Conservation (phyloP, 139 green algal genomes). For the Penium margaritaceum region DNA sequence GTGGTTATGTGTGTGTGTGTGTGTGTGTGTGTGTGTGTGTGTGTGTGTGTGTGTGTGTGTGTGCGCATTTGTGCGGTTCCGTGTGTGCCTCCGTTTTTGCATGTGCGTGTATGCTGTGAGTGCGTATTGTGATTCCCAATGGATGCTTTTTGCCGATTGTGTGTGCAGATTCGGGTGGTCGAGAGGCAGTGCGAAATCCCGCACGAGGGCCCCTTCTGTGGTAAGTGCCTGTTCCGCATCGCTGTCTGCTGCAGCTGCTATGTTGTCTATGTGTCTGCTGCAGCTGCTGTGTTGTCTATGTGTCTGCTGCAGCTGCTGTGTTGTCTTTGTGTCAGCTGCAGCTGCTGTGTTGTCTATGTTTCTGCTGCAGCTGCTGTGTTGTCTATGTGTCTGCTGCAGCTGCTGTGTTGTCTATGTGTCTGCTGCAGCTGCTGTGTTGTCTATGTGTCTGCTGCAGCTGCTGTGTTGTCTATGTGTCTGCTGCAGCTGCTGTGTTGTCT, state of each 20-base stretch:
- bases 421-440: no score
- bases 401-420: no score
- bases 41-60: not conserved
- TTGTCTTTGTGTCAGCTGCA: not conserved
- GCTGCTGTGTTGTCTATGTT: not conserved
- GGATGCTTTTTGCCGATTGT: not conserved
- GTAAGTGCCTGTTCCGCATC: constrained; percentile 6
- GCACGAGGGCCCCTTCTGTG: constrained; percentile 73
- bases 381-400: no score
- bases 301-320: no score
- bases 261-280: not conserved
- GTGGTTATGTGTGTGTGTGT: not conserved
- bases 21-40: not conserved
- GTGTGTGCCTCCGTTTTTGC: not conserved
- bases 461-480: no score
- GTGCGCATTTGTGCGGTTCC: not conserved
- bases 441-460: no score
- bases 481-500: no score
- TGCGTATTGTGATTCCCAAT: constrained; percentile 57
- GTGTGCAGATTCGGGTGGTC: constrained; percentile 80
- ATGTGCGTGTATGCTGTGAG: not conserved
- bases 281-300: not conserved
- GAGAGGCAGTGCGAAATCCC: constrained; percentile 95
- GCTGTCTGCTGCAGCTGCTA: not conserved
- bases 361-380: not conserved